Conservation (phyloP, 116 monocot genomes). For the Zostera marina region DNA sequence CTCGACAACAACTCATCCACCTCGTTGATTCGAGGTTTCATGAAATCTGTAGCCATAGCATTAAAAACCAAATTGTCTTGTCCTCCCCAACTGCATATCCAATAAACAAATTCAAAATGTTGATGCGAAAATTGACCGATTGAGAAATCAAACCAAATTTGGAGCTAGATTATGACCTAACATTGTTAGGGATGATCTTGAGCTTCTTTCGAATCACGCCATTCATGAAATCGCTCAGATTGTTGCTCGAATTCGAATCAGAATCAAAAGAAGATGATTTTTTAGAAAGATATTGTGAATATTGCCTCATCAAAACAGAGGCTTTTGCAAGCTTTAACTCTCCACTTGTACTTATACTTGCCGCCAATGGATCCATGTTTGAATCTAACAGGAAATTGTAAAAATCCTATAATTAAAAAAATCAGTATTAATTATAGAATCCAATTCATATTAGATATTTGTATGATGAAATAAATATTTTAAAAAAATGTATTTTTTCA, state of each 20-base stretch:
- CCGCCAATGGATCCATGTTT: conserved; percentile 22
- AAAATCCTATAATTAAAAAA: conserved; percentile 35
- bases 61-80: conserved; percentile 52
- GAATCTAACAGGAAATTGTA: conserved; percentile 72
- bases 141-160: background rate
- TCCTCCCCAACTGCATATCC: conserved; percentile 54
- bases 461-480: background rate
- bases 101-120: no score
- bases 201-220: conserved; percentile 59
- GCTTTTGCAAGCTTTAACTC: background rate
- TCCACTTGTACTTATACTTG: background rate
- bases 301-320: conserved; percentile 5
- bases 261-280: no score
- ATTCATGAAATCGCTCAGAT: conserved; percentile 42
- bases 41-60: conserved; percentile 49
- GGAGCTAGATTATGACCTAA: conserved; percentile 26
- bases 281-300: no score
- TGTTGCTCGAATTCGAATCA: no score
- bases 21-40: conserved; percentile 94
- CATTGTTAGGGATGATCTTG: conserved; percentile 58
- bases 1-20: conserved; percentile 71
- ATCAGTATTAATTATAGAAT: background rate
- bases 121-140: no score
- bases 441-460: background rate
- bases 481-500: background rate